Percentiles rank a stretch among this genome's conserved stretches.
phyloP scores from a whole-genome alignment of 495 filamentous ascomycete genomes.

The Aspergillus incahuasiensis region DNA sequence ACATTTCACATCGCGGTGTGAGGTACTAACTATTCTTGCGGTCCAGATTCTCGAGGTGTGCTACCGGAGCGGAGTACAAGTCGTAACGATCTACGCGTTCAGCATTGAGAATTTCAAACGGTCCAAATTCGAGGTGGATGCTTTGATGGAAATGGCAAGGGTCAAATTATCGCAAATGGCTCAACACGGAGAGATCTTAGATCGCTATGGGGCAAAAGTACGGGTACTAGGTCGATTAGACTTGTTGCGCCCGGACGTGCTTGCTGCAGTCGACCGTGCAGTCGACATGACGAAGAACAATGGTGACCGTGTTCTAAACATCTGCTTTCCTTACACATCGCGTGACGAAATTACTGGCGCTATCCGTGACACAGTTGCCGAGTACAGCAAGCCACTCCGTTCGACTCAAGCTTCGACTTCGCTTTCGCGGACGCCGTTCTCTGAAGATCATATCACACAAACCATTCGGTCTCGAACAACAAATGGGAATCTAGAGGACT shows the following conservation, averaged over 20 bases:
- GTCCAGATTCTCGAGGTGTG: slow-evolving; percentile 87
- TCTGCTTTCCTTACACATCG: slow-evolving; percentile 96
- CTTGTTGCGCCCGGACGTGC: slow-evolving; percentile 76
- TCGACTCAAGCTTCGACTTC: slow-evolving; percentile 25
- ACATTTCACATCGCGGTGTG: not conserved
- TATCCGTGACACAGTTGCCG: slow-evolving; percentile 76
- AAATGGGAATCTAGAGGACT: slow-evolving; percentile 36
- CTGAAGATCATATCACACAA: slow-evolving; percentile 77
- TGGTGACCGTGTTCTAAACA: slow-evolving; percentile 78
- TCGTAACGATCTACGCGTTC: slow-evolving; percentile 97
- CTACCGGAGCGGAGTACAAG: slow-evolving; percentile 90
- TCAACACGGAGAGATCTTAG: slow-evolving; percentile 88
- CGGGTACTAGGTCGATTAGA: slow-evolving; percentile 77
- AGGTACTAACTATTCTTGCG: not conserved
- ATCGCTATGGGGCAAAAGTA: slow-evolving; percentile 86
- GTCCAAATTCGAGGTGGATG: slow-evolving; percentile 96
- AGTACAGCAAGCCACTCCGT: slow-evolving; percentile 65
- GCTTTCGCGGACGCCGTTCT: slow-evolving; percentile 64
- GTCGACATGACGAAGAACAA: slow-evolving; percentile 80
- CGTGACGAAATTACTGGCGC: slow-evolving; percentile 94
- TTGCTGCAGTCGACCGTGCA: slow-evolving; percentile 79
- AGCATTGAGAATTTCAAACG: slow-evolving; percentile 99
- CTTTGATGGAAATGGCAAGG: slow-evolving; percentile 96
- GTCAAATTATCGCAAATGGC: slow-evolving; percentile 84
- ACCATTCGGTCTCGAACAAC: slow-evolving; percentile 64